These are phyloP conservation scores for Tardiomyces depauwii DNA, from an alignment of 1,139 yeast species.

Conservation along the genomic window DNA sequence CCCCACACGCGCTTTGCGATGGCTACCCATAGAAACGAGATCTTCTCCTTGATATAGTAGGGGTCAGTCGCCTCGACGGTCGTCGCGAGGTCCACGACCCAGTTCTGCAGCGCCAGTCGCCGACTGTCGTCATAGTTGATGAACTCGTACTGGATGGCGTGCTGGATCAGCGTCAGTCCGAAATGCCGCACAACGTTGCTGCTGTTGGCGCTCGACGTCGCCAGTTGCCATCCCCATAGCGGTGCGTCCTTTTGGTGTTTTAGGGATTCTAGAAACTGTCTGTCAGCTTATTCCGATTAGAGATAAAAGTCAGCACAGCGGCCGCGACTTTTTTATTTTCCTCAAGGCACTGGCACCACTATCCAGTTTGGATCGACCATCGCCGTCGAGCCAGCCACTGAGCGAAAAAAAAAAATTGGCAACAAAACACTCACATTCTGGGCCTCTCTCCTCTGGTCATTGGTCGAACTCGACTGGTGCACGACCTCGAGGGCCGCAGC, in stretches of 20 bases:
- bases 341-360: too few relatives aligned
- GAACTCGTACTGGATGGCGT: conserved; percentile 52
- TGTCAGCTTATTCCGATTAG: conserved; percentile 15
- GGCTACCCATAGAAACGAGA: conserved; percentile 86
- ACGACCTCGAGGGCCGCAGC: conserved; percentile 68
- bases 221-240: conserved; percentile 83
- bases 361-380: too few relatives aligned
- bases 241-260: conserved; percentile 79
- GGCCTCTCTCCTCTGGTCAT: conserved; percentile 33
- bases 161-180: conserved; percentile 72
- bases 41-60: conserved; percentile 78
- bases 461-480: conserved; percentile 60
- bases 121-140: conserved; percentile 50
- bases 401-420: background rate
- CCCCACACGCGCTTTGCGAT: conserved; percentile 96
- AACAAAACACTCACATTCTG: conserved; percentile 24
- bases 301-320: too few relatives aligned
- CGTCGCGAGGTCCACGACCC: conserved; percentile 72
- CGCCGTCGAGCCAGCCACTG: too few relatives aligned
- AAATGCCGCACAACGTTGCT: conserved; percentile 74
- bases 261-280: conserved; percentile 56
- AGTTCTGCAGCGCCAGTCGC: conserved; percentile 57
- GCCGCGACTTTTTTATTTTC: too few relatives aligned
- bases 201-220: conserved; percentile 42
- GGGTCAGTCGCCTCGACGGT: conserved; percentile 60